Evolutionary conservation across 352 stramenopile genomes (phyloP), one percentile per base, ranked within the genome.

Genomic region (Halophytophthora polymorphica): DNA sequence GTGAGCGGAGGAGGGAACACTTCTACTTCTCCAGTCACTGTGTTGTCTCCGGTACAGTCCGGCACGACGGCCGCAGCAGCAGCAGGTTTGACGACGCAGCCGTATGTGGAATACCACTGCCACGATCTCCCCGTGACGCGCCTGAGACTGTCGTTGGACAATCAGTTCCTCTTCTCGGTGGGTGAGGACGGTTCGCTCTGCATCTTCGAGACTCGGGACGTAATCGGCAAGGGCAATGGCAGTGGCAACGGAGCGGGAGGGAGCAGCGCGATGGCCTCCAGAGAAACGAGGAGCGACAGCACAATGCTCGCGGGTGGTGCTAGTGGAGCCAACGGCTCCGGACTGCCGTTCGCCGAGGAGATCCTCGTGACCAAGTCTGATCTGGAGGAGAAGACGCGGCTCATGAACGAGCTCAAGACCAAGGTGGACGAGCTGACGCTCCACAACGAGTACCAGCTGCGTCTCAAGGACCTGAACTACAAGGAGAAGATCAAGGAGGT

Each of bases 401-500:
- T 95, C 8, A 97, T 98, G 85, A 77, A 84, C 34, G 92, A 98
- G 37, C 77, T 98, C 33, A 96, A 96, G 53, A 95, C 77, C 21
- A 98, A 98, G 67, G 89, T 98, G 3, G 92, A 98, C 18, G 93
- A 98, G 42, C 69, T 98, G 18, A 93, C 79, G 13, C 67, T 97
- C 8, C 88, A 98, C 55, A 98, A 98, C 56, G 93, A 98, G 41
- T 98, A 98, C 51, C 90, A 98, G 45, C 64, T 98, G 29, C 79
- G 93, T 2, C 62, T 98, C 25, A 97, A 98, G 49, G 92, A 98
- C 56, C 97, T 98, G 72, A 96, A 96, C 62, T 97, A 97, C 70
- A 90, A 86, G 45, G 93, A 98, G 56, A 97, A 98, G 52, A 96
- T 98, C 43, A 98, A 98, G 61, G 93, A 98, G 53, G 77, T 96